Conservation (phyloP, 495 filamentous ascomycete genomes). For the Hypoxylon cercidicola region DNA sequence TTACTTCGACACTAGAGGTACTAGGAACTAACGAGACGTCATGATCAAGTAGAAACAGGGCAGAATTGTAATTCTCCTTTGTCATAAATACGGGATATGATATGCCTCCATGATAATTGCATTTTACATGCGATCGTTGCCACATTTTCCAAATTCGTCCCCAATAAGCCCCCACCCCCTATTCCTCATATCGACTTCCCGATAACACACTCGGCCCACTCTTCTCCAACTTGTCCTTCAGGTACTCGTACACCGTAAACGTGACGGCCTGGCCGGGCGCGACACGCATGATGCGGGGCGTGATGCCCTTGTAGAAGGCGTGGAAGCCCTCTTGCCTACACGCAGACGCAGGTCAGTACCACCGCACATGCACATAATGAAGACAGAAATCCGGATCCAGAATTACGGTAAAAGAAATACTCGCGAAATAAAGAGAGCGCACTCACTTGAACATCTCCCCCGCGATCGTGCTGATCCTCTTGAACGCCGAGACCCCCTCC, state of each 20-base stretch:
- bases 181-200: constrained; percentile 81
- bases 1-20: background rate
- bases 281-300: constrained; percentile 95
- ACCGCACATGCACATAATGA: background rate
- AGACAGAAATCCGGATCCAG: too few relatives aligned
- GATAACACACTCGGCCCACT: constrained; percentile 72
- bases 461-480: constrained; percentile 79
- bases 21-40: constrained; percentile 11
- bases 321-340: constrained; percentile 81
- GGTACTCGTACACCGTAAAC: constrained; percentile 94
- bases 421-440: constrained; percentile 6
- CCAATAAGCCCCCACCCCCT: constrained; percentile 43
- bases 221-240: constrained; percentile 84
- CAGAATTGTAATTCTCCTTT: constrained; percentile 24
- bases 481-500: constrained; percentile 80
- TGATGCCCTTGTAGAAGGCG: constrained; percentile 99
- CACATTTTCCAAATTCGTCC: too few relatives aligned
- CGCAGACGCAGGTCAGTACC: constrained; percentile 3
- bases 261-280: constrained; percentile 98
- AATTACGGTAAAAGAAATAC: too few relatives aligned
- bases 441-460: constrained; percentile 90
- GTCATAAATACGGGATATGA: constrained; percentile 13
- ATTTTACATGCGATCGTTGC: background rate
- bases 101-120: constrained; percentile 7
- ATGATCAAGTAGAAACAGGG: constrained; percentile 11